phyloP scores from a whole-genome alignment of 176 grass and related monocot genomes.

The Paspalum vaginatum region DNA sequence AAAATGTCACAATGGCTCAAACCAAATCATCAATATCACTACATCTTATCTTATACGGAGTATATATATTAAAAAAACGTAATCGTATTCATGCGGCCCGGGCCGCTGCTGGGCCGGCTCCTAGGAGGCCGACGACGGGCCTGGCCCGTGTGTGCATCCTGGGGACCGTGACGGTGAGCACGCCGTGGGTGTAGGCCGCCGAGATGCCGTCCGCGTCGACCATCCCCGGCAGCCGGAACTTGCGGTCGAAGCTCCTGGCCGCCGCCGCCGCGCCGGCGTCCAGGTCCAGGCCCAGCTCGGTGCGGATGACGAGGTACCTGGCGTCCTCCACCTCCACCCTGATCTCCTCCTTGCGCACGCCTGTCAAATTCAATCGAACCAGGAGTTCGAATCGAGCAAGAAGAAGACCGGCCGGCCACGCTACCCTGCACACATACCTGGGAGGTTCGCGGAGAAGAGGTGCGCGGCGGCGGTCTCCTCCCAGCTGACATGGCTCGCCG shows the following conservation, averaged over 20 bases:
- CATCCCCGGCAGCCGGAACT: conserved; percentile 73
- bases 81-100: conserved; percentile 87
- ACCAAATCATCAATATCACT: background rate
- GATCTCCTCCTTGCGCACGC: conserved; percentile 78
- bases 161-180: conserved; percentile 78
- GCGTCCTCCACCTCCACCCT: conserved; percentile 82
- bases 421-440: conserved; percentile 35
- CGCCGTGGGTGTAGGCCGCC: conserved; percentile 60
- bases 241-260: conserved; percentile 58
- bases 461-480: conserved; percentile 68
- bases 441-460: conserved; percentile 63
- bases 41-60: no score
- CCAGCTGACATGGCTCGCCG: conserved; percentile 64
- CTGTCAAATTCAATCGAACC: background rate
- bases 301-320: conserved; percentile 76
- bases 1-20: no score
- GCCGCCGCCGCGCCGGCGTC: background rate
- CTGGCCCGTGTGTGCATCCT: conserved; percentile 49
- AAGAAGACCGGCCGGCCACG: no score
- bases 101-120: conserved; percentile 45
- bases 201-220: conserved; percentile 68
- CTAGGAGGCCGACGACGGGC: conserved; percentile 22
- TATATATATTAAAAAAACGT: no score
- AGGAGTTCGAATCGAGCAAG: no score
- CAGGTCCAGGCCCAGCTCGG: conserved; percentile 34